phyloP scores from a whole-genome alignment of 176 grass and related monocot species.

The Aegilops umbellulata region DNA sequence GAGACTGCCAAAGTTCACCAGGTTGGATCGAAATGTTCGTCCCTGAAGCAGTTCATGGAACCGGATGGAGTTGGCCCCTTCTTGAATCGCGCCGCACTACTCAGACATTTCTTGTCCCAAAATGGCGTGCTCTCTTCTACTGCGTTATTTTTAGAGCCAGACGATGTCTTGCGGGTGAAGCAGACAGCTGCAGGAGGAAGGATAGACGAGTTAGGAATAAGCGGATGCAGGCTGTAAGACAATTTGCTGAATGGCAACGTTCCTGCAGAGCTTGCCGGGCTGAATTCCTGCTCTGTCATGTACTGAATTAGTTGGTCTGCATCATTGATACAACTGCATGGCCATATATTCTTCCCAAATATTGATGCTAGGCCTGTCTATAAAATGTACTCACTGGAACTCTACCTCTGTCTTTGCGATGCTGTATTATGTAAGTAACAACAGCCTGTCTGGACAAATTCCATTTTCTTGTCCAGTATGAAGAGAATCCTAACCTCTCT shows the following conservation, averaged over 20 bases:
- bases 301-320: conserved; percentile 45
- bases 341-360: conserved; percentile 64
- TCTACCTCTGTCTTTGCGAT: conserved; percentile 54
- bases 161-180: background rate
- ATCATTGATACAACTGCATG: conserved; percentile 56
- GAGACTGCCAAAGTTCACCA: background rate
- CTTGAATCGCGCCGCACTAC: background rate
- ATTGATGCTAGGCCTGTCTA: conserved; percentile 61
- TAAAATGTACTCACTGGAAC: conserved; percentile 57
- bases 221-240: conserved; percentile 34
- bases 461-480: conserved; percentile 42
- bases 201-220: background rate
- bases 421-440: conserved; percentile 76
- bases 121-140: background rate
- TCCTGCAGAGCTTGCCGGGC: conserved; percentile 53
- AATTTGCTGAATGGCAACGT: conserved; percentile 68
- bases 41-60: background rate
- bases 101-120: background rate
- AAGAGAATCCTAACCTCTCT: conserved; percentile 39
- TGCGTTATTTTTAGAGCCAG: background rate
- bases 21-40: background rate
- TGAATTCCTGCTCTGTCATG: conserved; percentile 46
- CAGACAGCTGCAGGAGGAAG: background rate
- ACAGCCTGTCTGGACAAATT: conserved; percentile 61
- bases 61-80: background rate